These are phyloP conservation scores for Xerocomus spinulosus DNA, from an alignment of 768 basidiomycete species.

Conservation along the genomic window DNA sequence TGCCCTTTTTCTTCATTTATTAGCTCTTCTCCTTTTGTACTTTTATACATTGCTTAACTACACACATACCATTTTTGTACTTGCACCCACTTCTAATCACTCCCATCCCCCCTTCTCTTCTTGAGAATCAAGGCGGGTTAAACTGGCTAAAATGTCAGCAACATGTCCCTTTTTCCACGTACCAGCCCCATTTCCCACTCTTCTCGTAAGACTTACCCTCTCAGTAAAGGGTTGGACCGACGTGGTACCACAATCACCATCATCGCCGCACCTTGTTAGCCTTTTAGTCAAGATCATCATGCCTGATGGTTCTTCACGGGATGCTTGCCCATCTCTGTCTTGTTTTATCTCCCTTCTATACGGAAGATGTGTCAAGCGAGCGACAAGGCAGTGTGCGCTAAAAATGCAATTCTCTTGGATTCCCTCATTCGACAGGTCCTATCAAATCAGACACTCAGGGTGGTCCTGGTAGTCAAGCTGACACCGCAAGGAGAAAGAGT, in stretches of 20 bases:
- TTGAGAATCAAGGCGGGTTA: constrained; percentile 9
- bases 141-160: neutral
- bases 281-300: constrained; percentile 23
- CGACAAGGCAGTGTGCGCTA: constrained; percentile 23
- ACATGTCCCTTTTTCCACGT: constrained; percentile 16
- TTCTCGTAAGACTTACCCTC: constrained; percentile 2
- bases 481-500: constrained; percentile 18
- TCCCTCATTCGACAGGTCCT: constrained; percentile 8
- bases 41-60: constrained; percentile 20
- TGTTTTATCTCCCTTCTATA: constrained; percentile 15
- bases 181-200: constrained; percentile 5
- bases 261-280: constrained; percentile 16
- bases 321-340: constrained; percentile 3
- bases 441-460: constrained; percentile 5
- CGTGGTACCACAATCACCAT: constrained; percentile 11
- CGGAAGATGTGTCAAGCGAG: constrained; percentile 12
- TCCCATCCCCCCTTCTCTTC: neutral
- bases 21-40: constrained; percentile 19
- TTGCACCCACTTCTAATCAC: constrained; percentile 18
- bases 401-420: constrained; percentile 21
- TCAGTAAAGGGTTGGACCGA: constrained; percentile 10
- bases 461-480: constrained; percentile 12
- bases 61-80: constrained; percentile 19
- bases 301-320: constrained; percentile 9
- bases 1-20: constrained; percentile 11